A percentile compares a stretch with the other conserved stretches of the same genome.
Evolutionary conservation across 2,329 filamentous ascomycete genomes (phyloP).

Genomic region (Calonectria ilicicola): DNA sequence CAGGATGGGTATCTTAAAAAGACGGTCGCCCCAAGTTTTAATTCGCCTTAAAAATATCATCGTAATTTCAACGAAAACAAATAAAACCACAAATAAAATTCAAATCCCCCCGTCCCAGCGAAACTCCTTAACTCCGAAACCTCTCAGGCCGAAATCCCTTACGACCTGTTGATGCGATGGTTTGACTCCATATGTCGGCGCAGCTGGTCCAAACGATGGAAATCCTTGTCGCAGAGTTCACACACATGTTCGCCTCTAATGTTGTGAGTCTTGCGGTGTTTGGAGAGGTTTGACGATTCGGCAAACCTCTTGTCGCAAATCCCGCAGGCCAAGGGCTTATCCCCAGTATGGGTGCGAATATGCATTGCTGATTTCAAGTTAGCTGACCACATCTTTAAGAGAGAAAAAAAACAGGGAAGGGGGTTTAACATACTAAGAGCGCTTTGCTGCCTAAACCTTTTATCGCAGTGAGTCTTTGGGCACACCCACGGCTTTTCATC

Average conservation of each 20-base stretch:
- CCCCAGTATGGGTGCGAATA: constrained; percentile 73
- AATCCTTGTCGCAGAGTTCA: constrained; percentile 66
- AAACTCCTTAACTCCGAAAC: no score
- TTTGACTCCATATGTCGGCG: constrained; percentile 62
- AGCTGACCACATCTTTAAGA: constrained; percentile 26
- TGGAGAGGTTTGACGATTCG: constrained; percentile 76
- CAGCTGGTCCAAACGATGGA: constrained; percentile 72
- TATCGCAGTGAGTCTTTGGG: constrained; percentile 60
- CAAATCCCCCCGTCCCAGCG: no score
- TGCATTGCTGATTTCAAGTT: constrained; percentile 67
- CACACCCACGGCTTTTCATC: constrained; percentile 74
- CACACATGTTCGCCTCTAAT: constrained; percentile 65
- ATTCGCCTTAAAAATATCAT: no score
- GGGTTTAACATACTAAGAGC: constrained; percentile 66
- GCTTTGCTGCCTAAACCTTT: constrained; percentile 75
- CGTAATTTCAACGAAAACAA: no score
- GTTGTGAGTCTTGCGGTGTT: constrained; percentile 73
- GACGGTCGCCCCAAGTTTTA: no score
- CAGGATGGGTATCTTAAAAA: no score
- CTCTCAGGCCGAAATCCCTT: no score
- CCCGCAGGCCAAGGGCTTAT: constrained; percentile 71
- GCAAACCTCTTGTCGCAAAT: constrained; percentile 70
- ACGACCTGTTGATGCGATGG: constrained; percentile 40
- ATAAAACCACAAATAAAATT: no score
- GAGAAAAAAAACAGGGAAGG: background rate